phyloP scores from a whole-genome alignment of 345 rosid species.

The Anacardium occidentale region DNA sequence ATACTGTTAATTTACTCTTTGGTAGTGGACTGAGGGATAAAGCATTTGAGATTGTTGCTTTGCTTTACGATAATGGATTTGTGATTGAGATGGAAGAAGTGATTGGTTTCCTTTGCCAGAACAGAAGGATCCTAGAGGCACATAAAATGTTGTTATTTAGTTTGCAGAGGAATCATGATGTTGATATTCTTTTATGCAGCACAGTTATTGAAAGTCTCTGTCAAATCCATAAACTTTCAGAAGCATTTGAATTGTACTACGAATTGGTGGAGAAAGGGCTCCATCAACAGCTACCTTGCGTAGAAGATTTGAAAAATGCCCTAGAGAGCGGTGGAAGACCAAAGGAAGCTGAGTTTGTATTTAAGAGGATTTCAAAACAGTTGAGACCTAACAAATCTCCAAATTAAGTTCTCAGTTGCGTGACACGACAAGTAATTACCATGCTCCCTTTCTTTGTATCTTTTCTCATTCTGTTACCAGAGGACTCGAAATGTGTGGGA shows the following conservation, averaged over 20 bases:
- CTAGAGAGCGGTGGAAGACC: constrained; percentile 49
- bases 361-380: constrained; percentile 50
- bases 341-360: constrained; percentile 59
- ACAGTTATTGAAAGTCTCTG: constrained; percentile 62
- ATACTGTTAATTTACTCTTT: constrained; percentile 52
- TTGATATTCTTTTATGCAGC: constrained; percentile 41
- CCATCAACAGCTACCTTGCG: constrained; percentile 49
- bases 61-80: constrained; percentile 60
- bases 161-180: constrained; percentile 51
- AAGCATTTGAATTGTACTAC: constrained; percentile 66
- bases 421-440: neutral
- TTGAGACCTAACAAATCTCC: constrained; percentile 1
- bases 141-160: constrained; percentile 52
- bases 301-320: constrained; percentile 47
- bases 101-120: constrained; percentile 47
- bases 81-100: constrained; percentile 55
- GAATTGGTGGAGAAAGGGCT: constrained; percentile 64
- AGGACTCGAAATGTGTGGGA: neutral
- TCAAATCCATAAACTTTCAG: constrained; percentile 44
- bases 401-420: neutral
- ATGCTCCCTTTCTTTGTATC: neutral
- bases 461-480: neutral
- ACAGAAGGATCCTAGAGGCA: constrained; percentile 50
- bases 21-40: constrained; percentile 38
- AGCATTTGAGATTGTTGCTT: constrained; percentile 46